Conservation (phyloP, 2,329 filamentous ascomycete genomes). For the Leptosphaerulina australis region DNA sequence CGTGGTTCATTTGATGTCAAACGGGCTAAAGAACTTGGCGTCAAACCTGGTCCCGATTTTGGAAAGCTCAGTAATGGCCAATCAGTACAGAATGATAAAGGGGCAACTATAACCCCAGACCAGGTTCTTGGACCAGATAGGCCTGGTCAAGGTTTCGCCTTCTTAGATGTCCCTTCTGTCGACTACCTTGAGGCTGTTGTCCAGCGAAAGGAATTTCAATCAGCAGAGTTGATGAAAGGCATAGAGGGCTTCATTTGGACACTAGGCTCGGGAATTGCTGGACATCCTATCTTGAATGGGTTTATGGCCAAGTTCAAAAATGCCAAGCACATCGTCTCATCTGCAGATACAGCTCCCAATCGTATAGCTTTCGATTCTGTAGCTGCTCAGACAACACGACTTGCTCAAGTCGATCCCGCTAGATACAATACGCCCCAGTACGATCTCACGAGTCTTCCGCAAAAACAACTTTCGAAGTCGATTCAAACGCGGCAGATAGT, state of each 20-base stretch:
- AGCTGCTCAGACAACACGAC: slow-evolving; percentile 68
- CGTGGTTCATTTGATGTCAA: slow-evolving; percentile 79
- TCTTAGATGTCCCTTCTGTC: slow-evolving; percentile 76
- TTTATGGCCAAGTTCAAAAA: slow-evolving; percentile 70
- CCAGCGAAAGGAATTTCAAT: slow-evolving; percentile 73
- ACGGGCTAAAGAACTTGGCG: slow-evolving; percentile 68
- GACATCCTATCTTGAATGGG: slow-evolving; percentile 65
- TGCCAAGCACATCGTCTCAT: slow-evolving; percentile 78
- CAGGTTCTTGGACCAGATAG: slow-evolving; percentile 78
- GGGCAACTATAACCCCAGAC: slow-evolving; percentile 75
- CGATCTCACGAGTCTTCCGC: slow-evolving; percentile 60
- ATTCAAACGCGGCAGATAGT: slow-evolving; percentile 32
- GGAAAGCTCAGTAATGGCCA: slow-evolving; percentile 66
- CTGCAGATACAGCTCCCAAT: slow-evolving; percentile 76
- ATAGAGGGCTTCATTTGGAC: slow-evolving; percentile 80
- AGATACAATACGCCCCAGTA: slow-evolving; percentile 74
- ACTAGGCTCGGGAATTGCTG: slow-evolving; percentile 70
- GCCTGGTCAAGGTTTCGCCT: slow-evolving; percentile 73
- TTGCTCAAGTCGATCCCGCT: slow-evolving; percentile 74
- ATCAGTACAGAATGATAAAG: slow-evolving; percentile 67
- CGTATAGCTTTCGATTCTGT: slow-evolving; percentile 72
- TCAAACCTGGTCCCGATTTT: slow-evolving; percentile 66
- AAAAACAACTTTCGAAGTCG: slow-evolving; percentile 2
- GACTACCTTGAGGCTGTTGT: slow-evolving; percentile 75
- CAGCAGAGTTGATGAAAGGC: slow-evolving; percentile 67